A percentile compares a stretch with the other conserved stretches of the same genome.
These are phyloP conservation scores for Ramaria rubella DNA, from an alignment of 768 basidiomycete genomes.

Conservation along the genomic window DNA sequence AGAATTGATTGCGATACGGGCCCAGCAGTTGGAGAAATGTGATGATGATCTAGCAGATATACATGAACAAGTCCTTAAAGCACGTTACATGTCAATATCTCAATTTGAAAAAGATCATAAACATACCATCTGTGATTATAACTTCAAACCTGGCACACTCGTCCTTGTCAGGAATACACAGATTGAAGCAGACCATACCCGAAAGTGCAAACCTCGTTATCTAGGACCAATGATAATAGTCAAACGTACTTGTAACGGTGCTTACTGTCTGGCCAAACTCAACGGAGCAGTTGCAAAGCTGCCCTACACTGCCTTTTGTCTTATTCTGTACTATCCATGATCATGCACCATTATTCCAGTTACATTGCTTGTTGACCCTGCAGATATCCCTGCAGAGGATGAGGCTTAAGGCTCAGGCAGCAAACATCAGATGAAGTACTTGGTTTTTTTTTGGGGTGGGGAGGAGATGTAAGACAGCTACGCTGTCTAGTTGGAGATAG, in stretches of 20 bases:
- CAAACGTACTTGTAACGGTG: constrained; percentile 14
- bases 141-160: too few relatives aligned
- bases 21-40: constrained; percentile 22
- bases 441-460: neutral
- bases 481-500: neutral
- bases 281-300: too few relatives aligned
- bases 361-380: neutral
- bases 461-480: neutral
- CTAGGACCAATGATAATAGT: constrained; percentile 36
- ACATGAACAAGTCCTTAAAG: constrained; percentile 12
- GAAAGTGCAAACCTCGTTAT: too few relatives aligned
- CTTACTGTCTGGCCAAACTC: constrained; percentile 16
- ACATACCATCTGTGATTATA: constrained; percentile 16
- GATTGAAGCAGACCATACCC: too few relatives aligned
- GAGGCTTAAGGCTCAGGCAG: neutral
- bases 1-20: constrained; percentile 20
- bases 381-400: too few relatives aligned
- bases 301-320: constrained; percentile 12
- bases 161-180: too few relatives aligned
- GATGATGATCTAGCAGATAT: constrained; percentile 19
- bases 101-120: constrained; percentile 22
- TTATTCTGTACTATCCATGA: constrained; percentile 4
- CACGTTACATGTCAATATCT: constrained; percentile 16
- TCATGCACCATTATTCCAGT: neutral
- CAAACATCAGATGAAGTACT: neutral